Conservation (phyloP, 78 protist species). For the Dictyostelium brefeldianum region DNA sequence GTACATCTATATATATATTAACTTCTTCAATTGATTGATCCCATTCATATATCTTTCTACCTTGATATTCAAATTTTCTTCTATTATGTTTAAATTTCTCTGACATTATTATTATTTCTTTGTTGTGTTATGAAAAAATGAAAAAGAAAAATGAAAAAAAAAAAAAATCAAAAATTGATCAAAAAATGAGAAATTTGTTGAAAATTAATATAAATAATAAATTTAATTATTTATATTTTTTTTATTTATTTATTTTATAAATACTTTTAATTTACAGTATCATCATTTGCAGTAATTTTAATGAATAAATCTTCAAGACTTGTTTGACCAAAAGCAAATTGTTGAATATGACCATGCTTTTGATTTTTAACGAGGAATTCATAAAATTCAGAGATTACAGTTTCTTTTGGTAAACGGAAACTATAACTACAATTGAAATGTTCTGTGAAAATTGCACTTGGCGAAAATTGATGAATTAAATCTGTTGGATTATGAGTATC, state of each 20-base stretch:
- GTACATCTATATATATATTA: conserved; percentile 53
- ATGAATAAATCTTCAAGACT: conserved; percentile 83
- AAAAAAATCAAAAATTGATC: too few species aligned
- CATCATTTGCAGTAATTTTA: conserved; percentile 48
- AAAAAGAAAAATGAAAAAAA: too few species aligned
- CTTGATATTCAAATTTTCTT: conserved; percentile 80
- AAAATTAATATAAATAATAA: too few species aligned
- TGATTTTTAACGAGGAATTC: conserved; percentile 15
- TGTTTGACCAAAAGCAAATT: conserved; percentile 64
- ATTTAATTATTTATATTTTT: neutral
- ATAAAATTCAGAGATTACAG: conserved; percentile 30
- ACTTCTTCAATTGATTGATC: conserved; percentile 82
- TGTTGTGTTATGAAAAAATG: neutral
- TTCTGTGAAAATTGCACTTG: conserved; percentile 14
- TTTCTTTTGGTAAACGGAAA: conserved; percentile 38
- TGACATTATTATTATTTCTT: neutral
- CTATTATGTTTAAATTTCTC: conserved; percentile 69
- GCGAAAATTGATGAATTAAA: conserved; percentile 34
- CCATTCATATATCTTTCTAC: conserved; percentile 83
- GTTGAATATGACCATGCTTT: conserved; percentile 32
- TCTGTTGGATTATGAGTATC: conserved; percentile 11
- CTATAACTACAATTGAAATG: conserved; percentile 7
- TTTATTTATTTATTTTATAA: neutral
- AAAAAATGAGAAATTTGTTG: too few species aligned
- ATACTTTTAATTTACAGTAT: conserved; percentile 31